These are phyloP conservation scores for Senna tora DNA, from an alignment of 306 rosid species.

Conservation along the genomic window DNA sequence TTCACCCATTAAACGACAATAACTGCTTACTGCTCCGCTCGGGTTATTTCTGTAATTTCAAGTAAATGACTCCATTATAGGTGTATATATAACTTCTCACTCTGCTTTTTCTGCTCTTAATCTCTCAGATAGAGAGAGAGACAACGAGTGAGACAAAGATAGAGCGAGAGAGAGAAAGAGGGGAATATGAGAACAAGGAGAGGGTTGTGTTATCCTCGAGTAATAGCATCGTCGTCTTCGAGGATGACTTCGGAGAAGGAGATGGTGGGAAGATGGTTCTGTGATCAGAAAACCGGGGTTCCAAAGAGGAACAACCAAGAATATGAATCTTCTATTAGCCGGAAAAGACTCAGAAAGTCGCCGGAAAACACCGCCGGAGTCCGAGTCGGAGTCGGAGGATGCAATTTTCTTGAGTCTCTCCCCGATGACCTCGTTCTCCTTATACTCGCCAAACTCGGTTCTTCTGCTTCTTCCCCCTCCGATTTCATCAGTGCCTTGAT, in stretches of 20 bases:
- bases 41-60: conserved; percentile 46
- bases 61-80: conserved; percentile 4
- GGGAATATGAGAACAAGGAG: conserved; percentile 79
- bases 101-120: conserved; percentile 6
- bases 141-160: not conserved
- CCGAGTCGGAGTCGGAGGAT: not conserved
- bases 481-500: conserved; percentile 70
- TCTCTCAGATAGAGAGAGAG: conserved; percentile 35
- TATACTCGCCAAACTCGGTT: conserved; percentile 71
- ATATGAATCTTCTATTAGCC: conserved; percentile 29
- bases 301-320: conserved; percentile 45
- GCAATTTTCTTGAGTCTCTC: conserved; percentile 68
- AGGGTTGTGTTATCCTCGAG: conserved; percentile 63
- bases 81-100: conserved; percentile 44
- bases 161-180: not conserved
- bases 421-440: conserved; percentile 83
- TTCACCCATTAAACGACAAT: conserved; percentile 4
- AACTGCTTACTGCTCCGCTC: not conserved
- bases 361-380: conserved; percentile 15
- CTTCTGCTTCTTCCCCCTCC: conserved; percentile 62
- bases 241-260: conserved; percentile 33
- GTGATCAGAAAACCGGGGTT: not conserved
- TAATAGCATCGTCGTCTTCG: not conserved
- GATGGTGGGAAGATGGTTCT: not conserved
- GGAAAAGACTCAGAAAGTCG: conserved; percentile 50